Conservation (phyloP, 2,329 filamentous ascomycete genomes). For the Acrocalymma vagum region DNA sequence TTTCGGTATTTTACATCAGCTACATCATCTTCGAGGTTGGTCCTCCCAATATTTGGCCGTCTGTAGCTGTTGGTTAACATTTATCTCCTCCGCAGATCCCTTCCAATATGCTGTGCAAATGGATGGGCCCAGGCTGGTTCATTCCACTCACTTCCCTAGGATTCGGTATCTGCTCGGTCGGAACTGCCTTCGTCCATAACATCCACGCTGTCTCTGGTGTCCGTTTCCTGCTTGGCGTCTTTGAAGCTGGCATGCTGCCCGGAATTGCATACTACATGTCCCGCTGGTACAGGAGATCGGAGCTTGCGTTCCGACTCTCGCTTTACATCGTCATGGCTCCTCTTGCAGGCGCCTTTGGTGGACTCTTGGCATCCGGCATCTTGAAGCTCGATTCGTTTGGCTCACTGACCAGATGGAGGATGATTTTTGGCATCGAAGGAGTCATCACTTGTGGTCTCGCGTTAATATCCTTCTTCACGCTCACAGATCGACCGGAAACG, state of each 20-base stretch:
- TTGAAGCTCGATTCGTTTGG: conserved; percentile 68
- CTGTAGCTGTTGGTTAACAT: conserved; percentile 68
- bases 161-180: conserved; percentile 71
- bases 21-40: conserved; percentile 66
- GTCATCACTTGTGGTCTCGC: conserved; percentile 67
- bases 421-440: conserved; percentile 78
- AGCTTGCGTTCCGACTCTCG: conserved; percentile 72
- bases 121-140: conserved; percentile 76
- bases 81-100: conserved; percentile 68
- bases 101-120: conserved; percentile 73
- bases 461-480: conserved; percentile 68
- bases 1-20: conserved; percentile 75
- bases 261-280: conserved; percentile 78
- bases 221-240: conserved; percentile 70
- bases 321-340: conserved; percentile 77
- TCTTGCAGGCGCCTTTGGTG: conserved; percentile 75
- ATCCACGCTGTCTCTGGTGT: conserved; percentile 65
- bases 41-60: conserved; percentile 57
- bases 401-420: conserved; percentile 66
- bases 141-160: conserved; percentile 68
- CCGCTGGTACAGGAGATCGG: conserved; percentile 74
- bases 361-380: conserved; percentile 69
- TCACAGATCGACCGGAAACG: conserved; percentile 74
- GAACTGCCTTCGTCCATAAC: conserved; percentile 70
- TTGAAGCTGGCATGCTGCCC: conserved; percentile 78